Percentiles rank a stretch among this genome's conserved stretches.
These are phyloP conservation scores for Globisporangium mamillatum DNA, from an alignment of 352 stramenopile genomes.

Conservation along the genomic window DNA sequence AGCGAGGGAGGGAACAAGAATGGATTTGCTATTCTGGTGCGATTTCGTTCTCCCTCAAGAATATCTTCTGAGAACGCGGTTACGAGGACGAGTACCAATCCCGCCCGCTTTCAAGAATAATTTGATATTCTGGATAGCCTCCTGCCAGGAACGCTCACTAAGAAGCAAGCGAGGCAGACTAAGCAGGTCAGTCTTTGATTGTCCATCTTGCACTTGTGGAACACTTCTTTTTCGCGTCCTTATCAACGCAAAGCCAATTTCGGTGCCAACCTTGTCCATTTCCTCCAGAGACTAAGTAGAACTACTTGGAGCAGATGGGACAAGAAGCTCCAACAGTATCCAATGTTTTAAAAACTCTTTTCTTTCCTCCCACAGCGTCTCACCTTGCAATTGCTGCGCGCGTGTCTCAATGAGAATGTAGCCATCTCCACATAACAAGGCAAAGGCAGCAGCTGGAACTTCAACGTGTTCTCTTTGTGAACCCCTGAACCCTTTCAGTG, in stretches of 20 bases:
- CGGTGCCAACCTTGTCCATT: background rate
- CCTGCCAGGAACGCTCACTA: background rate
- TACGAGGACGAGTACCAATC: background rate
- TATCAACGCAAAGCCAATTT: background rate
- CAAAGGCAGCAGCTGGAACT: background rate
- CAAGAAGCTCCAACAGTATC: background rate
- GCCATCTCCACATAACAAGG: background rate
- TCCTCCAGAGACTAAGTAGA: background rate
- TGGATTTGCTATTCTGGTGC: constrained; percentile 5
- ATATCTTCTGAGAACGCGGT: constrained; percentile 9
- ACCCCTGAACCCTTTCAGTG: background rate
- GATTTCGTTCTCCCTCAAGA: background rate
- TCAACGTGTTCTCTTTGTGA: background rate
- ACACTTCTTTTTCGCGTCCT: no score
- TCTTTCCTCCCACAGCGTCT: background rate
- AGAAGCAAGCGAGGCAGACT: no score
- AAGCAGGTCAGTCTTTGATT: no score
- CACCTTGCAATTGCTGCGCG: background rate
- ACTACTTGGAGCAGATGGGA: background rate
- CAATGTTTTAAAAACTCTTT: background rate
- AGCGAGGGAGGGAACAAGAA: background rate
- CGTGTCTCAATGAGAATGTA: background rate
- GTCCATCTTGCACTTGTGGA: no score
- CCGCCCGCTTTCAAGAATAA: background rate
- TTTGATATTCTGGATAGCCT: background rate